These are phyloP conservation scores for Kazachstania africana DNA, from an alignment of 805 yeast species.

Conservation along the genomic window DNA sequence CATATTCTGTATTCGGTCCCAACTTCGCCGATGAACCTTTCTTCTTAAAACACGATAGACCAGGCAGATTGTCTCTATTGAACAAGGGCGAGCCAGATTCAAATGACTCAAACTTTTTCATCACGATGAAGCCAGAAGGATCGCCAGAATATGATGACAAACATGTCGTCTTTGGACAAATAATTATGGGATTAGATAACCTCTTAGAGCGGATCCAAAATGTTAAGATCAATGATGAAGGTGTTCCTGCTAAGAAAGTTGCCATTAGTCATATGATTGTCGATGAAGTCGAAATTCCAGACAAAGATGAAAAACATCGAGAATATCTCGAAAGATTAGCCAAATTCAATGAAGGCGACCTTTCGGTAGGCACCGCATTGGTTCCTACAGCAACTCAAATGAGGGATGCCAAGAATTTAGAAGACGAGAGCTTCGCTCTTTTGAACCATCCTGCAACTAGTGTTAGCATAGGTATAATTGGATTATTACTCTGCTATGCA, in stretches of 20 bases:
- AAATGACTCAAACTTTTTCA: conserved; percentile 61
- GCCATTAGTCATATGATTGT: conserved; percentile 28
- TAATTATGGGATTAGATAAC: conserved; percentile 47
- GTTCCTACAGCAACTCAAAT: conserved; percentile 2
- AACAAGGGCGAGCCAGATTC: conserved; percentile 51
- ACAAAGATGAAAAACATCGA: conserved; percentile 11
- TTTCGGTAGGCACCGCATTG: conserved; percentile 17
- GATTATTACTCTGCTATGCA: conserved; percentile 8
- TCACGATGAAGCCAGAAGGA: conserved; percentile 41
- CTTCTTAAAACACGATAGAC: conserved; percentile 49
- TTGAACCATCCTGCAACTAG: conserved; percentile 14
- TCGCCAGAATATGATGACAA: conserved; percentile 42
- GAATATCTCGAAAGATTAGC: conserved; percentile 14
- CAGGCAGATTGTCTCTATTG: conserved; percentile 63
- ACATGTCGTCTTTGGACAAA: conserved; percentile 74
- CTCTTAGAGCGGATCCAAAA: conserved; percentile 47
- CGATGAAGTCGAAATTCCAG: conserved; percentile 16
- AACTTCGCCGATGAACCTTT: conserved; percentile 72
- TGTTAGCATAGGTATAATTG: conserved; percentile 5
- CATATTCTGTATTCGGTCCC: conserved; percentile 68
- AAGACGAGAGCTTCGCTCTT: conserved; percentile 9
- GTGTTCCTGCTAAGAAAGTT: conserved; percentile 14
- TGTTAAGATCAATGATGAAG: conserved; percentile 32
- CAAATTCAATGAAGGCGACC: conserved; percentile 21
- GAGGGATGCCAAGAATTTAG: conserved; percentile 11